Percentiles rank a stretch among this genome's conserved stretches.
phyloP scores from a whole-genome alignment of 495 filamentous ascomycete species.

The Astrocystis sublimbata region DNA sequence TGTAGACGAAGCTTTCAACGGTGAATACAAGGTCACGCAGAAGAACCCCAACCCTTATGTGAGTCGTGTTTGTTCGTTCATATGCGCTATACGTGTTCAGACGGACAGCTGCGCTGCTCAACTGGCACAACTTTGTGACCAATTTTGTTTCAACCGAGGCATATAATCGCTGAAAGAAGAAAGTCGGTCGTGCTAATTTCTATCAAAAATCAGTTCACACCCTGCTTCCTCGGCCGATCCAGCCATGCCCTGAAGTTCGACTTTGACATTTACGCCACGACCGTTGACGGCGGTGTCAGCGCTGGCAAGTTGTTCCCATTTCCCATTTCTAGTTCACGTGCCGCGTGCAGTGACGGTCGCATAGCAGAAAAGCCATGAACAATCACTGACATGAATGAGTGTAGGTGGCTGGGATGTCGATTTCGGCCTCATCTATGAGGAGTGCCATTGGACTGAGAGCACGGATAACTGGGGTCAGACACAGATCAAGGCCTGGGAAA shows the following conservation, averaged over 20 bases:
- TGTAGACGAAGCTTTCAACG: not conserved
- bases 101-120: not conserved
- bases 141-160: not conserved
- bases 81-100: not conserved
- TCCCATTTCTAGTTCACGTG: too few relatives aligned
- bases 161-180: too few relatives aligned
- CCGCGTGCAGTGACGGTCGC: too few relatives aligned
- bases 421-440: constrained; percentile 14
- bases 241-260: constrained; percentile 6
- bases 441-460: constrained; percentile 9
- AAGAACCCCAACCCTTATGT: not conserved
- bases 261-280: constrained; percentile 2
- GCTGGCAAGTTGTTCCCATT: not conserved
- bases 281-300: constrained; percentile 10
- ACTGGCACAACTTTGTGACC: too few relatives aligned
- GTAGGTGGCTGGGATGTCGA: constrained; percentile 10
- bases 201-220: constrained; percentile 2
- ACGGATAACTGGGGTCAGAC: constrained; percentile 11
- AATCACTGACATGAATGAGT: not conserved
- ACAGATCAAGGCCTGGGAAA: constrained; percentile 6
- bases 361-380: too few relatives aligned
- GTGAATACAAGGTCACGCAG: not conserved
- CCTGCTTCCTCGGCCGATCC: constrained; percentile 9
- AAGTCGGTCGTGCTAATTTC: not conserved
- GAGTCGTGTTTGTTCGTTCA: not conserved